Evolutionary conservation across 148 eudicot species (phyloP).

Genomic region (Chenopodium suecicum): DNA sequence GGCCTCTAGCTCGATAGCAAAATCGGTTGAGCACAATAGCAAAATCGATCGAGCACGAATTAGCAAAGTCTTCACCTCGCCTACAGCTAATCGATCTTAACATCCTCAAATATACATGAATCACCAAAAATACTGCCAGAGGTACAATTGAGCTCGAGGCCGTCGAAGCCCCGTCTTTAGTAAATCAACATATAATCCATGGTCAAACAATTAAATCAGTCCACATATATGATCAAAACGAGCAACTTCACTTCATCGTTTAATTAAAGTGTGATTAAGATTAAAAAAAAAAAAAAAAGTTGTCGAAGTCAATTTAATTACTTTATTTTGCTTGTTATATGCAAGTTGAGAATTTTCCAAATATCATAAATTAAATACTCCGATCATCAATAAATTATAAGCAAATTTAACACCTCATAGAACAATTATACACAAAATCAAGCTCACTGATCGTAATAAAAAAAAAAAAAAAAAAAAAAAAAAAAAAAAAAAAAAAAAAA

Average conservation of each 20-base stretch:
- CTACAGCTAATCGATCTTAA: background rate
- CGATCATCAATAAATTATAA: background rate
- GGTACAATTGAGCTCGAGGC: background rate
- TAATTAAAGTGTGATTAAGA: background rate
- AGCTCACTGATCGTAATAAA: background rate
- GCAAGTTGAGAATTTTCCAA: background rate
- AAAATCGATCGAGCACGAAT: background rate
- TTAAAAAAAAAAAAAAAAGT: background rate
- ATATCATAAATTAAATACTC: background rate
- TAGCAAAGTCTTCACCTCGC: background rate
- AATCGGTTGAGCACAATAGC: too few species aligned
- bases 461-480: too few species aligned
- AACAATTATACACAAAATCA: background rate
- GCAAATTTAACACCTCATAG: background rate
- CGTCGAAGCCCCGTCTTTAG: background rate
- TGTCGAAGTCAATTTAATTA: too few species aligned
- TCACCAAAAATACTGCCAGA: background rate
- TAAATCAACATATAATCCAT: background rate
- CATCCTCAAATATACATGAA: background rate
- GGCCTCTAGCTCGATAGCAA: background rate
- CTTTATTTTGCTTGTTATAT: background rate
- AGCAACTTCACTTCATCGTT: too few species aligned
- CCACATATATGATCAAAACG: background rate
- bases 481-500: too few species aligned
- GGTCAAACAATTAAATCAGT: background rate